phyloP scores from a whole-genome alignment of 2,329 filamentous ascomycete genomes.

The Phoma herbarum region DNA sequence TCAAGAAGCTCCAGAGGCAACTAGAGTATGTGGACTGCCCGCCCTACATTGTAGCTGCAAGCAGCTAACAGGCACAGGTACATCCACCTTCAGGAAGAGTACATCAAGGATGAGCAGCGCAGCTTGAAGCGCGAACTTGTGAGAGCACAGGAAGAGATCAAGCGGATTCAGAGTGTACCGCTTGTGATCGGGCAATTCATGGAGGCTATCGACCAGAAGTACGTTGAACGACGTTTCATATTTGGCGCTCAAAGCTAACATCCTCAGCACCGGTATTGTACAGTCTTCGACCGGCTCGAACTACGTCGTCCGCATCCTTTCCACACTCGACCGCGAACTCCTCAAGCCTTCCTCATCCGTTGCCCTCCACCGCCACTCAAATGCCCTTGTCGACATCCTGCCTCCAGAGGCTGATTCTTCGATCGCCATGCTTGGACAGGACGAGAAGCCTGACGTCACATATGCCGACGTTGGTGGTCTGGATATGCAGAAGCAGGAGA shows the following conservation, averaged over 20 bases:
- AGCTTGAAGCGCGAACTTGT: constrained; percentile 97
- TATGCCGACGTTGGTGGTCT: constrained; percentile 97
- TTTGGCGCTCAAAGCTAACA: constrained; percentile 23
- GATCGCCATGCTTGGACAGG: constrained; percentile 94
- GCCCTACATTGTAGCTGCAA: constrained; percentile 5
- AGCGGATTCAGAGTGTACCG: constrained; percentile 97
- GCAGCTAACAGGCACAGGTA: constrained; percentile 65
- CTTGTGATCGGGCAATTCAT: constrained; percentile 99
- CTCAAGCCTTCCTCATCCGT: constrained; percentile 98
- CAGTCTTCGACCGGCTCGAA: constrained; percentile 98
- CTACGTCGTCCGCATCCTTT: constrained; percentile 98
- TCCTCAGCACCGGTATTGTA: constrained; percentile 87
- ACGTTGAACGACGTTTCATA: constrained; percentile 46
- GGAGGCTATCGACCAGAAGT: constrained; percentile 99
- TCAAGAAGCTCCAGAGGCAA: constrained; percentile 97
- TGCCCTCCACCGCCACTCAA: constrained; percentile 96
- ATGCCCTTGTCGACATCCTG: constrained; percentile 96
- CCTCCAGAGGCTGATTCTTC: constrained; percentile 99
- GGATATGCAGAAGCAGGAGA: constrained; percentile 99
- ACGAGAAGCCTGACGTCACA: constrained; percentile 98
- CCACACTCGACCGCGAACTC: constrained; percentile 96
- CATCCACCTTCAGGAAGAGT: constrained; percentile 98
- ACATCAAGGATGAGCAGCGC: constrained; percentile 99
- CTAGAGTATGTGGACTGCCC: constrained; percentile 72
- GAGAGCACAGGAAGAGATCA: constrained; percentile 98